A percentile compares a stretch with the other conserved stretches of the same genome.
phyloP scores from a whole-genome alignment of 2,329 filamentous ascomycete genomes.

The Xylariaceae sp. region DNA sequence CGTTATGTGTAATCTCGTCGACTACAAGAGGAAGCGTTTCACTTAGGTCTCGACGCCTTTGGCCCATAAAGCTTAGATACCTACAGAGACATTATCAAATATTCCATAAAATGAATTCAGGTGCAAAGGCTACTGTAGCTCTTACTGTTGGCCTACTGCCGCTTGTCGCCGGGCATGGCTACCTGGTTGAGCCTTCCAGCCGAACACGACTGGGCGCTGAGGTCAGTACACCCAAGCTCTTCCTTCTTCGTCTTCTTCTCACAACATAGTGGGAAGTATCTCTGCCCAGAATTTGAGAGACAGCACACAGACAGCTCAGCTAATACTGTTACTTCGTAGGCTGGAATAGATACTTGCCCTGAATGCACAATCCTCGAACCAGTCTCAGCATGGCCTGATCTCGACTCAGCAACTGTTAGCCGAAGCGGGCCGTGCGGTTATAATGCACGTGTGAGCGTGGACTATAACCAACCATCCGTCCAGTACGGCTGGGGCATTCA shows the following conservation, averaged over 20 bases:
- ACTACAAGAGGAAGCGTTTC: too few species aligned
- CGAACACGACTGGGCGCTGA: neutral
- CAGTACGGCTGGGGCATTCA: slow-evolving; percentile 49
- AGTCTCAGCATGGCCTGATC: slow-evolving; percentile 55
- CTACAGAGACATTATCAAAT: neutral
- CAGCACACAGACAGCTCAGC: too few species aligned
- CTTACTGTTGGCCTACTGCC: neutral
- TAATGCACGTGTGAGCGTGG: slow-evolving; percentile 57
- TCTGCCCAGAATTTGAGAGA: too few species aligned
- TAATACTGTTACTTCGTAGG: too few species aligned
- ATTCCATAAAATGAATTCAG: neutral
- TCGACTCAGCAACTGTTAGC: slow-evolving; percentile 52
- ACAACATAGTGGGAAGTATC: too few species aligned
- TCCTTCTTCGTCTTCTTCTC: too few species aligned
- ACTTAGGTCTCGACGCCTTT: too few species aligned
- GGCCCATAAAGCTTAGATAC: too few species aligned
- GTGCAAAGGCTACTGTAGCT: neutral
- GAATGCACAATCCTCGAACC: slow-evolving; percentile 62
- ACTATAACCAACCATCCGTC: slow-evolving; percentile 55
- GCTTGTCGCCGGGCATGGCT: neutral
- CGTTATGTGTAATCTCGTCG: too few species aligned
- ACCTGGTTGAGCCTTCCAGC: neutral
- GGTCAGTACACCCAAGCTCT: neutral
- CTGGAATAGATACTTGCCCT: slow-evolving; percentile 56
- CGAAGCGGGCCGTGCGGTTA: slow-evolving; percentile 59